Evolutionary conservation across 345 rosid genomes (phyloP).

Genomic region (Gossypioides kirkii): DNA sequence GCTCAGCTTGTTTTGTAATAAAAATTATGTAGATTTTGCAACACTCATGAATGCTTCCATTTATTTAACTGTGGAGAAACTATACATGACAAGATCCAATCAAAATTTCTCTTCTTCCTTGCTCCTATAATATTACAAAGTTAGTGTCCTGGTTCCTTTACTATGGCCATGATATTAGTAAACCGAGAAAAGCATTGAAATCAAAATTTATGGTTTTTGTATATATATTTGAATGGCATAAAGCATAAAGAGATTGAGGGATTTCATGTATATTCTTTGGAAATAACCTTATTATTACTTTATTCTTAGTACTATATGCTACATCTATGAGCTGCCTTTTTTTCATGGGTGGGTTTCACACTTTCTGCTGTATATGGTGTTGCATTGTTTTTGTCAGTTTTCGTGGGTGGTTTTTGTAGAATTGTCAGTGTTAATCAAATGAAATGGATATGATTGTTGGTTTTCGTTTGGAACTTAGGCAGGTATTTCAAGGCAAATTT

Average conservation of each 20-base stretch:
- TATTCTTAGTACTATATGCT: neutral
- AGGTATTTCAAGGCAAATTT: neutral
- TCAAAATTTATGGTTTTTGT: neutral
- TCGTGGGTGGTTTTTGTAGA: neutral
- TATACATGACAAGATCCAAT: neutral
- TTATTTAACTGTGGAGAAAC: neutral
- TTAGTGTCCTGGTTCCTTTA: neutral
- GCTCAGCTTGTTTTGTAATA: neutral
- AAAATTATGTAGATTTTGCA: neutral
- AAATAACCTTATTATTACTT: neutral
- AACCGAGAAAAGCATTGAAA: neutral
- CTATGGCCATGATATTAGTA: neutral
- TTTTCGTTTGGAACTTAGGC: neutral
- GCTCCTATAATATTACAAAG: neutral
- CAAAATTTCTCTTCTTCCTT: neutral
- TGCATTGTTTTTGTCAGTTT: neutral
- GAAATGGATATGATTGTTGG: neutral
- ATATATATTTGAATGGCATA: neutral
- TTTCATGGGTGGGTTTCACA: neutral
- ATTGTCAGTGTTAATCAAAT: neutral
- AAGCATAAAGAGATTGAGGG: neutral
- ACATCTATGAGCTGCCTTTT: neutral
- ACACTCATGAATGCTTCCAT: neutral
- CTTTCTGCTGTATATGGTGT: neutral
- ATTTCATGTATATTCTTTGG: neutral